Percentiles rank a stretch among this genome's conserved stretches.
Evolutionary conservation across 495 filamentous ascomycete species (phyloP).

Genomic region (Usnea hakonensis): DNA sequence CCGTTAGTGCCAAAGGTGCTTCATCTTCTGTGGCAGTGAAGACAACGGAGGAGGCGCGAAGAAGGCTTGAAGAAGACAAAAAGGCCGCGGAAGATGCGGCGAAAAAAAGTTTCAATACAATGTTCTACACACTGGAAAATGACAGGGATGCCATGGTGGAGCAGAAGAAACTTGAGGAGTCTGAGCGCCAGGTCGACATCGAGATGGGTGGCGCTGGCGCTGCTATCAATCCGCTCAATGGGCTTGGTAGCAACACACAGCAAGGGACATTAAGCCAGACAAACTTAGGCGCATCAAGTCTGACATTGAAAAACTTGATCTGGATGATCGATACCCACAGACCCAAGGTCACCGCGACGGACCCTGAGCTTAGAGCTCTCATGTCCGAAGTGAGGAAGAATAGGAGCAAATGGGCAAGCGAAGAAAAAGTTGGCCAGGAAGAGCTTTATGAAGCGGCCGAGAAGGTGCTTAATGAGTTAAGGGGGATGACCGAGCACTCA

Average conservation of each 20-base stretch:
- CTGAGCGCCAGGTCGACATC: constrained; percentile 89
- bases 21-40: constrained; percentile 46
- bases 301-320: constrained; percentile 94
- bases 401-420: constrained; percentile 96
- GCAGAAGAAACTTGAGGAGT: constrained; percentile 93
- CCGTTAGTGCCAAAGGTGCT: constrained; percentile 29
- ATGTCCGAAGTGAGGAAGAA: constrained; percentile 98
- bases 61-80: constrained; percentile 88
- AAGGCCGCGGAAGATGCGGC: constrained; percentile 87
- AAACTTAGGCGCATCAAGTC: constrained; percentile 91
- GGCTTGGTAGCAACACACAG: constrained; percentile 41
- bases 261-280: constrained; percentile 86
- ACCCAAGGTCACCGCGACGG: constrained; percentile 77
- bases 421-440: constrained; percentile 93
- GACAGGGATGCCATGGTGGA: constrained; percentile 95
- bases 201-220: constrained; percentile 59
- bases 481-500: constrained; percentile 93
- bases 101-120: constrained; percentile 77
- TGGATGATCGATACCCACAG: constrained; percentile 89
- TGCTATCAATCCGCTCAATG: constrained; percentile 39
- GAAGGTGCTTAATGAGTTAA: constrained; percentile 91
- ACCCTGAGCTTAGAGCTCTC: constrained; percentile 80
- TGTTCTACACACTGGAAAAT: constrained; percentile 92
- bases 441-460: constrained; percentile 95
- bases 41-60: constrained; percentile 77